A percentile compares a stretch with the other conserved stretches of the same genome.
phyloP scores from a whole-genome alignment of 2,329 filamentous ascomycete species.

The Emergomyces orientalis region DNA sequence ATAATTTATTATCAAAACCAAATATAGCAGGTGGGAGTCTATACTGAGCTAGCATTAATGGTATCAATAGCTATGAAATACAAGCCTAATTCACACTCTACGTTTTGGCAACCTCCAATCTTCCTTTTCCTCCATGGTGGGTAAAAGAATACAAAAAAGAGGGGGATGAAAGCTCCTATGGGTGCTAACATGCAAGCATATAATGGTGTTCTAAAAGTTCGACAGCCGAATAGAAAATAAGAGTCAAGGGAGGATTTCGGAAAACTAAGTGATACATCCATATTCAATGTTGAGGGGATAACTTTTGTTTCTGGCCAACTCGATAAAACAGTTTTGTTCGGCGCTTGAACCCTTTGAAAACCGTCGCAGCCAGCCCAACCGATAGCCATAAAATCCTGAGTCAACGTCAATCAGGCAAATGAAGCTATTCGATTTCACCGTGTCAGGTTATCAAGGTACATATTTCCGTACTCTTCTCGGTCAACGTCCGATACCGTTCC shows the following conservation, averaged over 20 bases:
- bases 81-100: background rate
- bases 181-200: slow-evolving; percentile 3
- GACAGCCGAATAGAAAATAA: background rate
- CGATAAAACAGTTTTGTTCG: background rate
- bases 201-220: background rate
- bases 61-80: slow-evolving; percentile 6
- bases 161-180: background rate
- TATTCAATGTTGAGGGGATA: background rate
- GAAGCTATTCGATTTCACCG: slow-evolving; percentile 1
- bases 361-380: background rate
- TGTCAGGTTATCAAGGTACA: slow-evolving; percentile 24
- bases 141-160: background rate
- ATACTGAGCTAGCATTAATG: background rate
- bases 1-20: background rate
- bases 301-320: background rate
- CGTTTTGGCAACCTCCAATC: background rate
- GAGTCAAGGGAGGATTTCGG: background rate
- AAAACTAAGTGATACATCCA: background rate
- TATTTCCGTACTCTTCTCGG: slow-evolving; percentile 25
- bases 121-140: background rate
- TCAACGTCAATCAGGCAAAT: background rate
- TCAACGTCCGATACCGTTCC: slow-evolving; percentile 29
- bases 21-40: background rate
- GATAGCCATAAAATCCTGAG: background rate
- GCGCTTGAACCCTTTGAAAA: background rate